phyloP scores from a whole-genome alignment of 257 asterid genomes.

The Solanum ossicruentum region DNA sequence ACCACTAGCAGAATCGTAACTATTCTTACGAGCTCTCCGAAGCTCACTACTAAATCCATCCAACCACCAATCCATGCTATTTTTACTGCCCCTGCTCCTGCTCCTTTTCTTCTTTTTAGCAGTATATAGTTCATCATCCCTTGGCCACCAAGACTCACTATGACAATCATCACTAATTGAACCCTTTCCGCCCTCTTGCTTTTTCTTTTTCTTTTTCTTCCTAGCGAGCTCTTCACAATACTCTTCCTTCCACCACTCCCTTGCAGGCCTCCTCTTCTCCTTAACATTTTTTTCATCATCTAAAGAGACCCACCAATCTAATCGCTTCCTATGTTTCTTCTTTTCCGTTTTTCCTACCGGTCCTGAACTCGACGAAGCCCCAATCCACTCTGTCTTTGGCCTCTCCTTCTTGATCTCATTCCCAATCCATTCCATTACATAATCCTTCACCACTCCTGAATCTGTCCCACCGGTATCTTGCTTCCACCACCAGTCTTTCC shows the following conservation, averaged over 20 bases:
- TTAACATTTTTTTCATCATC: constrained; percentile 67
- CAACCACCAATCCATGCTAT: constrained; percentile 91
- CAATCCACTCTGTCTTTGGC: constrained; percentile 70
- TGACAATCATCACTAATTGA: constrained; percentile 41
- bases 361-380: constrained; percentile 48
- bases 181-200: constrained; percentile 33
- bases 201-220: constrained; percentile 67
- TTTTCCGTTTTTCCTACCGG: constrained; percentile 31
- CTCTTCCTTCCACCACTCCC: constrained; percentile 99
- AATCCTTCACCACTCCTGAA: constrained; percentile 65
- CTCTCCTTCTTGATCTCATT: constrained; percentile 88
- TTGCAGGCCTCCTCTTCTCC: constrained; percentile 79
- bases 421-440: constrained; percentile 97
- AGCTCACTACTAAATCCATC: constrained; percentile 86
- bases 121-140: constrained; percentile 38
- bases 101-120: constrained; percentile 46
- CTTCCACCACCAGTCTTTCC: constrained; percentile 99
- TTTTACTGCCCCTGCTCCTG: constrained; percentile 47
- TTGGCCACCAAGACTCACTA: constrained; percentile 48
- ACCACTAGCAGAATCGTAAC: constrained; percentile 65
- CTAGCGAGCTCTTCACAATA: constrained; percentile 83
- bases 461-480: constrained; percentile 59
- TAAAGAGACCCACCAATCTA: constrained; percentile 92
- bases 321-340: constrained; percentile 40
- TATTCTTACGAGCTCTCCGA: constrained; percentile 54